Evolutionary conservation across 2,329 filamentous ascomycete species (phyloP).

Genomic region (Fusarium chlamydosporum): DNA sequence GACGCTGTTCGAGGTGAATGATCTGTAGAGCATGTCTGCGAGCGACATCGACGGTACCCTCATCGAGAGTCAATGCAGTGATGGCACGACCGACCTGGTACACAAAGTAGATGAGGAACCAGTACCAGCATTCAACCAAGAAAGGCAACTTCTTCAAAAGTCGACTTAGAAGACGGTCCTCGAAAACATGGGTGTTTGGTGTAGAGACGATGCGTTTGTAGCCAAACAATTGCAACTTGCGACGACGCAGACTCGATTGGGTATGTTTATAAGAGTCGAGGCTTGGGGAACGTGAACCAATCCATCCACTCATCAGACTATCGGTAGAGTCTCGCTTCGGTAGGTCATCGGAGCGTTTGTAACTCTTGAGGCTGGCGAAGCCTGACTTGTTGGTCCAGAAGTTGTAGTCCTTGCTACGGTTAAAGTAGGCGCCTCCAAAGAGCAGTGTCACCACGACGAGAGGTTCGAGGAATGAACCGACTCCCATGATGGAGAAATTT

Average conservation of each 20-base stretch:
- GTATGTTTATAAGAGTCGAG: constrained; percentile 47
- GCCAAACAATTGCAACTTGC: constrained; percentile 54
- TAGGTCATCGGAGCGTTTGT: constrained; percentile 54
- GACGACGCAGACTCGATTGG: constrained; percentile 51
- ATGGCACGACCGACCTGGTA: constrained; percentile 82
- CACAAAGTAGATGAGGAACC: constrained; percentile 82
- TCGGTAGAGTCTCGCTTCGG: constrained; percentile 48
- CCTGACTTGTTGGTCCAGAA: constrained; percentile 46
- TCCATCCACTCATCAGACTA: constrained; percentile 47
- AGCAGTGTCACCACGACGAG: constrained; percentile 60
- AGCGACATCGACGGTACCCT: constrained; percentile 77
- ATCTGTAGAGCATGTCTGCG: constrained; percentile 77
- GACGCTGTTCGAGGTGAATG: constrained; percentile 73
- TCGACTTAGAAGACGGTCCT: constrained; percentile 58
- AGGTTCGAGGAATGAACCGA: constrained; percentile 60
- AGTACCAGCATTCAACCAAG: constrained; percentile 82
- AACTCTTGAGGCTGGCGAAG: constrained; percentile 38
- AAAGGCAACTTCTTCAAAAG: constrained; percentile 78
- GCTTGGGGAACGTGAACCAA: constrained; percentile 48
- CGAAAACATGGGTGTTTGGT: constrained; percentile 54
- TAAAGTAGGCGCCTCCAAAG: constrained; percentile 62
- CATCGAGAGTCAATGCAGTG: constrained; percentile 76
- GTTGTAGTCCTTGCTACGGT: constrained; percentile 58
- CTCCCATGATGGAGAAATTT: constrained; percentile 52
- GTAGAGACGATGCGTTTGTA: constrained; percentile 52